These are phyloP conservation scores for Saccharomycopsis amapae DNA, from an alignment of 805 yeast species.

Conservation along the genomic window DNA sequence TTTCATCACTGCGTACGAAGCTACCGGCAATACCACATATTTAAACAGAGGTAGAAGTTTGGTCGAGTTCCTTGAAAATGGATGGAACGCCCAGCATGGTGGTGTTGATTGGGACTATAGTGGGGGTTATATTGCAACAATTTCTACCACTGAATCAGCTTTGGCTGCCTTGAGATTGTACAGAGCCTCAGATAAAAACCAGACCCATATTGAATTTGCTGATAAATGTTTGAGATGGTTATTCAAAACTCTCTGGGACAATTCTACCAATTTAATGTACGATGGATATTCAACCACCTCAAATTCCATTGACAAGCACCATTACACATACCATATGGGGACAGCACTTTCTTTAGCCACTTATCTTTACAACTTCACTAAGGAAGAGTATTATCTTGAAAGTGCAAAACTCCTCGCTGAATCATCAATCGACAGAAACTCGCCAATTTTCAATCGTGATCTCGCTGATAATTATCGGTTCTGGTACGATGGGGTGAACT, in stretches of 20 bases:
- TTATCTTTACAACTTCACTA: constrained; percentile 42
- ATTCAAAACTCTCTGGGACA: constrained; percentile 43
- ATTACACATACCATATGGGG: constrained; percentile 65
- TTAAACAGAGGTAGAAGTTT: constrained; percentile 51
- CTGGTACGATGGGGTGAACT: constrained; percentile 59
- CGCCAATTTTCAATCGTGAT: constrained; percentile 58
- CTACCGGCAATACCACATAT: constrained; percentile 46
- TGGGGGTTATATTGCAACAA: constrained; percentile 53
- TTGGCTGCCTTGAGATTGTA: constrained; percentile 53
- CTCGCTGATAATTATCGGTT: constrained; percentile 35
- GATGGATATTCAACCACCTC: constrained; percentile 49
- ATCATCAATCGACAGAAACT: constrained; percentile 51
- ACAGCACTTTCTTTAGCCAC: constrained; percentile 51
- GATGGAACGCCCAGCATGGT: constrained; percentile 47
- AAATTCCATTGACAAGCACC: constrained; percentile 29
- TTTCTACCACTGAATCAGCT: constrained; percentile 63
- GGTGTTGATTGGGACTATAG: constrained; percentile 62
- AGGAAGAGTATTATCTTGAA: constrained; percentile 41
- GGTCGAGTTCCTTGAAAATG: constrained; percentile 56
- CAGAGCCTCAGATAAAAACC: constrained; percentile 39
- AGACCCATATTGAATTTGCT: constrained; percentile 50
- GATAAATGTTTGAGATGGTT: constrained; percentile 53
- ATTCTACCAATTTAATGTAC: constrained; percentile 44
- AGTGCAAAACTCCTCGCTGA: constrained; percentile 34
- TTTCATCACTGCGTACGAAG: constrained; percentile 58